These are phyloP conservation scores for Lentinula guzmanii DNA, from an alignment of 768 basidiomycete genomes.

Conservation along the genomic window DNA sequence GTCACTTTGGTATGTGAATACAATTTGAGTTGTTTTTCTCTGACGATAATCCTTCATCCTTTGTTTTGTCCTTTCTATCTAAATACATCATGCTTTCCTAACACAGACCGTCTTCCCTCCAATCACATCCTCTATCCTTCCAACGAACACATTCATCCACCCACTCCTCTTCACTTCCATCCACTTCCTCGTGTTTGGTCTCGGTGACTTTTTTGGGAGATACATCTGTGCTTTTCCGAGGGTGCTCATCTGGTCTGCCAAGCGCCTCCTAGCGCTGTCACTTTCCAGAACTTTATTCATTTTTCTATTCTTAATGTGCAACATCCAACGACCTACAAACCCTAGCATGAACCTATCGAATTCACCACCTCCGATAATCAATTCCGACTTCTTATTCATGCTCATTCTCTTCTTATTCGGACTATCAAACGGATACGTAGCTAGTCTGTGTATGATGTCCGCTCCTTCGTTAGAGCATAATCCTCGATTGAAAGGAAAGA, in stretches of 20 bases:
- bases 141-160: conserved; percentile 60
- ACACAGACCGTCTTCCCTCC: conserved; percentile 80
- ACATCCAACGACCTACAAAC: conserved; percentile 48
- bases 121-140: conserved; percentile 70
- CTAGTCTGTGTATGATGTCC: conserved; percentile 75
- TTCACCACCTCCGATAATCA: conserved; percentile 47
- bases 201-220: conserved; percentile 68
- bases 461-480: conserved; percentile 81
- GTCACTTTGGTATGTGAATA: conserved; percentile 64
- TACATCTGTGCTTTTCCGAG: conserved; percentile 60
- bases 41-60: conserved; percentile 1
- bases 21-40: background rate
- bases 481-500: conserved; percentile 56
- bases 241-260: conserved; percentile 65
- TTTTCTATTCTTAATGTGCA: conserved; percentile 85
- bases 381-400: conserved; percentile 75
- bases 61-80: background rate
- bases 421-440: conserved; percentile 76
- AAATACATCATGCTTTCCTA: background rate
- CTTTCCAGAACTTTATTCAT: conserved; percentile 75
- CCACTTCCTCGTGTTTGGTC: conserved; percentile 74
- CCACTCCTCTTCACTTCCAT: conserved; percentile 78
- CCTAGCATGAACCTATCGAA: conserved; percentile 11
- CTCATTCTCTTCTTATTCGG: conserved; percentile 67
- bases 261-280: conserved; percentile 56